Evolutionary conservation across 1,284 basidiomycete genomes (phyloP), one percentile per base, ranked within the genome.

Genomic region (Tetrapyrgos nigripes): DNA sequence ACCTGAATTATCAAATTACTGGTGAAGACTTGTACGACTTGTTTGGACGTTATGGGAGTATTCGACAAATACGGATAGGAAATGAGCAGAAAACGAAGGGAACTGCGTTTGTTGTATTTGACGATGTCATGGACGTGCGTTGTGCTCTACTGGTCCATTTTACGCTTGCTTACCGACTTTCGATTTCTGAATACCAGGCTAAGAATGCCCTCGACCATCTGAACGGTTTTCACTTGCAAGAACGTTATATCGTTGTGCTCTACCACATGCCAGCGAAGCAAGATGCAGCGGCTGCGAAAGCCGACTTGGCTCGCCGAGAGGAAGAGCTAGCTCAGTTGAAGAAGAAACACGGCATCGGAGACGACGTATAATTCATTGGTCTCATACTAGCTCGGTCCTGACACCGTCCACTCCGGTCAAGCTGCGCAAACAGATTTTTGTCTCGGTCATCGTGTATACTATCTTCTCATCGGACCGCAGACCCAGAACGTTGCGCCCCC

Each of bases 221-320:
- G 70, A 99, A 99, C 69, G 97, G 97, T 40, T 99, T 99, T 80
- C 97, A 99, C 79, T 77, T 99, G 62, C 95, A 97, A 79, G 97
- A 98, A 75, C 89, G 97, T 31, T 99, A 99, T 76, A 97, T 99
- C 58, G 94, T 96, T 54, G 97, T 99, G 14, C 80, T 99, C 27
- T 98, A 97, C 70, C 97, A 99, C 72, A 97, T 98, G 88, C 96
- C 96, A 37, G 91, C 94, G 21, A 94, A 96, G 74, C 93, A 96
- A 70, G 94, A 97, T 66, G 93, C 93, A 2, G 92, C 92, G 1
- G 91, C 92, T 13, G 93, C 92, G 21, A 98, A 98, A 72, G 93
- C 94, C 24, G 97, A 99, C 64, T 77, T 99, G 52, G 93, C 93
- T 24, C 88, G 88, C 66, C 82, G 97, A 70, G 97, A 99, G 78